Evolutionary conservation across 768 basidiomycete genomes (phyloP).

Genomic region (Mycena vulgaris): DNA sequence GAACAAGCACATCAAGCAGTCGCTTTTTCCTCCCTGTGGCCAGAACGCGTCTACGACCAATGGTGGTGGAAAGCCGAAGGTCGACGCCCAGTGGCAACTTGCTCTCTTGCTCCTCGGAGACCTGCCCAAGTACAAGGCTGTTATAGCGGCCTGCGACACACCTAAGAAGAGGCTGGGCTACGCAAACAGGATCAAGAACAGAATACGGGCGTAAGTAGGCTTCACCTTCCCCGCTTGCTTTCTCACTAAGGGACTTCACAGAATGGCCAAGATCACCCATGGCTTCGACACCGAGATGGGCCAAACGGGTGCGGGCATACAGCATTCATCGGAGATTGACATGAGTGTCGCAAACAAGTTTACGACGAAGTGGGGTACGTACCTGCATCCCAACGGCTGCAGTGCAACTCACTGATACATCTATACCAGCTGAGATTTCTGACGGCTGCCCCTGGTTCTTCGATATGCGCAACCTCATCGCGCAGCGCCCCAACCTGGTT

Average conservation of each 20-base stretch:
- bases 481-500: conserved; percentile 5
- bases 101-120: not conserved
- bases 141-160: not conserved
- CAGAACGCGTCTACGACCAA: conserved; percentile 3
- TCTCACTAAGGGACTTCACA: not conserved
- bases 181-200: conserved; percentile 7
- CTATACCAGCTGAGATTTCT: not conserved
- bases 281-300: not conserved
- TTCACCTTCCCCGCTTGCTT: not conserved
- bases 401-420: not conserved
- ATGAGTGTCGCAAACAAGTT: not conserved
- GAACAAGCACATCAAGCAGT: not conserved
- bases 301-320: not conserved
- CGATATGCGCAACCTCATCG: conserved; percentile 8
- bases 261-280: conserved; percentile 4
- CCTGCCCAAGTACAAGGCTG: not conserved
- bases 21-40: conserved; percentile 2
- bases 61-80: conserved; percentile 14
- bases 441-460: not conserved
- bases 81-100: not conserved
- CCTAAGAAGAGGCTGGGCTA: not conserved
- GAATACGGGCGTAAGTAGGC: not conserved
- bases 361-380: conserved; percentile 8
- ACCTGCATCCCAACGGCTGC: not conserved
- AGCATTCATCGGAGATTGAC: not conserved